Evolutionary conservation across 1,284 basidiomycete species (phyloP).

Genomic region (Wolfiporia cocos): DNA sequence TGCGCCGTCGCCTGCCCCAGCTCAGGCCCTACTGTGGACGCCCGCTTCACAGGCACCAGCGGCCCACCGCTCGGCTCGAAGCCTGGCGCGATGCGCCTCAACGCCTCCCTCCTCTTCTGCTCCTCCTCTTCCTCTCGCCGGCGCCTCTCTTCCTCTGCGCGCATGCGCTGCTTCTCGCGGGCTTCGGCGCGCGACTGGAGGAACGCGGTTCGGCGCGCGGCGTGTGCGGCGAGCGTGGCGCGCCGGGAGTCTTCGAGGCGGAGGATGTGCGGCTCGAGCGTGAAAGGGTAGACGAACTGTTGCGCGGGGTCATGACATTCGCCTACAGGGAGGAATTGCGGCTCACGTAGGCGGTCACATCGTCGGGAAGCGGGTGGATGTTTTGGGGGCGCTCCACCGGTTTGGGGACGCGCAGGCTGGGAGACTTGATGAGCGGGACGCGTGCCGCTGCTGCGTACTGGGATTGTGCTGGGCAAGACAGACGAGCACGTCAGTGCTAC

Average conservation of each 20-base stretch:
- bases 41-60: conserved; percentile 43
- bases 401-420: conserved; percentile 79
- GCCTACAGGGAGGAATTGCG: conserved; percentile 6
- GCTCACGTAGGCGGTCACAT: conserved; percentile 83
- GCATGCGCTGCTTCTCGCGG: too few relatives aligned
- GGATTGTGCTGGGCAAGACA: conserved; percentile 16
- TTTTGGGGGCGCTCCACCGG: conserved; percentile 81
- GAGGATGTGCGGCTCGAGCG: conserved; percentile 81
- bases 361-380: conserved; percentile 88
- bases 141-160: too few relatives aligned
- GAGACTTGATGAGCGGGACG: conserved; percentile 86
- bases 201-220: conserved; percentile 62
- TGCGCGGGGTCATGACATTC: background rate
- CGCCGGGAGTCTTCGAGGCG: conserved; percentile 66
- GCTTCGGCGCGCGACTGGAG: conserved; percentile 65
- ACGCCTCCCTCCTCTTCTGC: conserved; percentile 66
- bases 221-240: conserved; percentile 57
- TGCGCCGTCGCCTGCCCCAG: background rate
- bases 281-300: conserved; percentile 93
- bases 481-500: too few relatives aligned
- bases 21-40: conserved; percentile 12
- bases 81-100: conserved; percentile 69
- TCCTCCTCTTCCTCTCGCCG: too few relatives aligned
- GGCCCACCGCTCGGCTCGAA: conserved; percentile 56
- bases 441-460: conserved; percentile 73